Percentiles rank a stretch among this genome's conserved stretches.
These are phyloP conservation scores for Paecilomyces variotii DNA, from an alignment of 2,329 filamentous ascomycete species.

Conservation along the genomic window DNA sequence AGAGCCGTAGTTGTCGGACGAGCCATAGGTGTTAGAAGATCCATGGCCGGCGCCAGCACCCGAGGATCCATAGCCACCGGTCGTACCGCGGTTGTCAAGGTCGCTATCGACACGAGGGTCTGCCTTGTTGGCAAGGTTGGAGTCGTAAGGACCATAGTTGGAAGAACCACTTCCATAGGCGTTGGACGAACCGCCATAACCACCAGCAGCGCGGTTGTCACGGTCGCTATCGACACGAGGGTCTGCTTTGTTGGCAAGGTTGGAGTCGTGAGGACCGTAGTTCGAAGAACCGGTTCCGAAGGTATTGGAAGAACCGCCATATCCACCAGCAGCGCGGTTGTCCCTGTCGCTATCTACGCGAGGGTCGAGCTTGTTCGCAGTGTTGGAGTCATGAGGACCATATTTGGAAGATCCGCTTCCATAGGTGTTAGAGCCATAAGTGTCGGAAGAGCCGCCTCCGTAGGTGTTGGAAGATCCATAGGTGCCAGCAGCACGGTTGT, in stretches of 20 bases:
- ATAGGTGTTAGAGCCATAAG: background rate
- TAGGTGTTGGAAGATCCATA: background rate
- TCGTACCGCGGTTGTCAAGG: slow-evolving; percentile 1
- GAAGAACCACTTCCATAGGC: slow-evolving; percentile 4
- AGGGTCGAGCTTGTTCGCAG: slow-evolving; percentile 32
- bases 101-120: slow-evolving; percentile 27
- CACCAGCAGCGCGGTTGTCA: slow-evolving; percentile 5
- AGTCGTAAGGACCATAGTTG: slow-evolving; percentile 26
- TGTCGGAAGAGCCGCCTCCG: background rate
- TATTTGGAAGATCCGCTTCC: slow-evolving; percentile 7
- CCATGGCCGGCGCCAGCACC: no score
- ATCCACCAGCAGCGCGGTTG: background rate
- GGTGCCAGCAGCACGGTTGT: background rate
- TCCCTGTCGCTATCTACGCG: slow-evolving; percentile 20
- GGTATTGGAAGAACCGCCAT: background rate
- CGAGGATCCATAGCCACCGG: background rate
- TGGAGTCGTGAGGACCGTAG: slow-evolving; percentile 36
- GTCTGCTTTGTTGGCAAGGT: slow-evolving; percentile 43
- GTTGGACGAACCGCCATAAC: background rate
- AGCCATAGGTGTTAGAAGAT: background rate
- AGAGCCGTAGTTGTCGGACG: background rate
- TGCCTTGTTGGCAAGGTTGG: slow-evolving; percentile 31
- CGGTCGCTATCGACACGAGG: slow-evolving; percentile 40
- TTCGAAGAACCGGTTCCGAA: background rate
- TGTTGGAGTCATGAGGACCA: slow-evolving; percentile 30